These are phyloP conservation scores for Parathielavia hyrcaniae DNA, from an alignment of 495 filamentous ascomycete species.

Conservation along the genomic window DNA sequence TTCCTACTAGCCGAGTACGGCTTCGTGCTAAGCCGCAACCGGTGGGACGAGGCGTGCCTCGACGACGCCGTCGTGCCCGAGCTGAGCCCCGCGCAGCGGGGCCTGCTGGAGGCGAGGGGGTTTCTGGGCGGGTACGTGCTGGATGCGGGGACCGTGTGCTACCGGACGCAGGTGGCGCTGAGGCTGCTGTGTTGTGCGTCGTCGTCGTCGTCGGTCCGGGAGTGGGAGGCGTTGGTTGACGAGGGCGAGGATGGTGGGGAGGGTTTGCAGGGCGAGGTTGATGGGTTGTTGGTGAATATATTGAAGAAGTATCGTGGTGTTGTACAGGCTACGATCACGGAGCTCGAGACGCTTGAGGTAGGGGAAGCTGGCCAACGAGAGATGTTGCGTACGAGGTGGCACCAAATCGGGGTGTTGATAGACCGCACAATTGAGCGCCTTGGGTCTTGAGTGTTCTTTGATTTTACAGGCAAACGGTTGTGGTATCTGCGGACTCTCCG, in stretches of 20 bases:
- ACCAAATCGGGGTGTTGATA: constrained; percentile 27
- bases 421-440: constrained; percentile 24
- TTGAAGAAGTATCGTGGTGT: constrained; percentile 20
- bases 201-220: constrained; percentile 23
- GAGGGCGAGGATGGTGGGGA: constrained; percentile 37
- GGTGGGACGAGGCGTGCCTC: constrained; percentile 59
- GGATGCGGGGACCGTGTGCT: constrained; percentile 56
- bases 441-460: not conserved
- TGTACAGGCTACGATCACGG: constrained; percentile 15
- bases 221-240: constrained; percentile 38
- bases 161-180: constrained; percentile 66
- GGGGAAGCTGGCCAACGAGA: constrained; percentile 21
- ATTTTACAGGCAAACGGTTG: not conserved
- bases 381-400: constrained; percentile 26
- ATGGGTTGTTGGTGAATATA: constrained; percentile 27
- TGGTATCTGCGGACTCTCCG: no score
- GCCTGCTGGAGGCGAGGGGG: constrained; percentile 48
- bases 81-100: constrained; percentile 42
- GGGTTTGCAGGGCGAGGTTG: constrained; percentile 27
- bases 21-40: constrained; percentile 63
- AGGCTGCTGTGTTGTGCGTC: constrained; percentile 41
- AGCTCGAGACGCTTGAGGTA: constrained; percentile 11
- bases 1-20: constrained; percentile 81
- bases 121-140: constrained; percentile 67
- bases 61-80: constrained; percentile 59